These are phyloP conservation scores for Metschnikowia amazonensis DNA, from an alignment of 805 yeast species.

Conservation along the genomic window DNA sequence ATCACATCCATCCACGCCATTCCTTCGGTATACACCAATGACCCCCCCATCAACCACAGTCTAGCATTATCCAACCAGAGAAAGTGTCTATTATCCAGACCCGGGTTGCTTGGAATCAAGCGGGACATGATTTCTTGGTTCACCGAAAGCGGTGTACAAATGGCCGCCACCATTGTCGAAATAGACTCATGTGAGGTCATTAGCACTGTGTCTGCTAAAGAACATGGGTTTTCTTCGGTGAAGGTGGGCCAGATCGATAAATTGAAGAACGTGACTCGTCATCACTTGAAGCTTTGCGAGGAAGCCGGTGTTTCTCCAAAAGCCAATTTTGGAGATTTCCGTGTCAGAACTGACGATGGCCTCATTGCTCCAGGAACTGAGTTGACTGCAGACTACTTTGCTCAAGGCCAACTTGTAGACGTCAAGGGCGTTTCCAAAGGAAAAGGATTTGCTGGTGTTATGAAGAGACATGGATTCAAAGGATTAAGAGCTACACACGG, in stretches of 20 bases:
- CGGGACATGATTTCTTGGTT: constrained; percentile 89
- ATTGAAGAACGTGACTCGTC: constrained; percentile 50
- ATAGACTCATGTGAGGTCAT: constrained; percentile 86
- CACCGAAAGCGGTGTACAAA: constrained; percentile 62
- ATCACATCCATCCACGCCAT: constrained; percentile 49
- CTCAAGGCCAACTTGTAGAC: constrained; percentile 80
- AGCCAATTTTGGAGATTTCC: constrained; percentile 68
- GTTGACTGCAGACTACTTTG: constrained; percentile 78
- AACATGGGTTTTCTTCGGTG: constrained; percentile 80
- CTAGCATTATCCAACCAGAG: constrained; percentile 67
- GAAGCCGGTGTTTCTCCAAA: constrained; percentile 85
- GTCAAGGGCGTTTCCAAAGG: constrained; percentile 79
- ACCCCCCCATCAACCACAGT: constrained; percentile 59
- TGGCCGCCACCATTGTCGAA: constrained; percentile 85
- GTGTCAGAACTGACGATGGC: constrained; percentile 63
- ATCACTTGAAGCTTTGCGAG: constrained; percentile 73
- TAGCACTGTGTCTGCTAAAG: constrained; percentile 61
- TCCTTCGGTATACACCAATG: constrained; percentile 43
- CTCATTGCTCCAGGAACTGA: constrained; percentile 74
- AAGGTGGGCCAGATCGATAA: constrained; percentile 81
- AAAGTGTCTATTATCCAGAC: constrained; percentile 67
- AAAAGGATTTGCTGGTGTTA: constrained; percentile 96
- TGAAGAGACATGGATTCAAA: constrained; percentile 87
- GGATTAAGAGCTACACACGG: constrained; percentile 96
- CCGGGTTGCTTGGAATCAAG: constrained; percentile 82